Conservation (phyloP, 257 asterid genomes). For the Jasminum sambac region DNA sequence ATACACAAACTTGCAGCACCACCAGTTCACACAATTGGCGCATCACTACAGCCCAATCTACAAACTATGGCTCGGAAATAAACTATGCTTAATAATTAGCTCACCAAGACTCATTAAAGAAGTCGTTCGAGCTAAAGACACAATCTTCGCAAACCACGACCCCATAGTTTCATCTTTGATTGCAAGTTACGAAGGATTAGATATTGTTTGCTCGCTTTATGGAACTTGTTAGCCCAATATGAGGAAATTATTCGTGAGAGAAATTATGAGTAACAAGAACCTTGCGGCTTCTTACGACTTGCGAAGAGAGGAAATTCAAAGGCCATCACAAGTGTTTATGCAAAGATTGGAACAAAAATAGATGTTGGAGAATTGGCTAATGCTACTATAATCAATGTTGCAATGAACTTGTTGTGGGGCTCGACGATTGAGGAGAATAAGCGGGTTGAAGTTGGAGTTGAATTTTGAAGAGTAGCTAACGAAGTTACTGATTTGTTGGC, state of each 20-base stretch:
- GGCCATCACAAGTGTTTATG: conserved; percentile 21
- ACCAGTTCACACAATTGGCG: conserved; percentile 29
- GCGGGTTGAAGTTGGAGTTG: conserved; percentile 20
- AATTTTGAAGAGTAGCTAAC: conserved; percentile 22
- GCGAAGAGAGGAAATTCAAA: conserved; percentile 32
- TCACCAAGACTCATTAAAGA: conserved; percentile 30
- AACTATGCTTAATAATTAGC: conserved; percentile 23
- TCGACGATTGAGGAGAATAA: conserved; percentile 20
- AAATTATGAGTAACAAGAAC: conserved; percentile 34
- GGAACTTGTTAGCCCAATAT: conserved; percentile 38
- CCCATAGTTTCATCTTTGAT: conserved; percentile 19
- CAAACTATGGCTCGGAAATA: conserved; percentile 32
- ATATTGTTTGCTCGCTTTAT: conserved; percentile 31
- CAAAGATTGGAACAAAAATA: conserved; percentile 11
- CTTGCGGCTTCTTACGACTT: conserved; percentile 36
- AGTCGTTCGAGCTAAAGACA: conserved; percentile 35
- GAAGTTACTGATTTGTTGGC: conserved; percentile 16
- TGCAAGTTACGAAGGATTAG: conserved; percentile 31
- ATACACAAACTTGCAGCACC: conserved; percentile 32
- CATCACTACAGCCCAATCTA: conserved; percentile 32
- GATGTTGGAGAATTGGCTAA: conserved; percentile 34
- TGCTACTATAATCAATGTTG: conserved; percentile 24
- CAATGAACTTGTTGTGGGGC: conserved; percentile 44
- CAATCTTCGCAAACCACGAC: conserved; percentile 31
- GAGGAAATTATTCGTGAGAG: conserved; percentile 37